These are phyloP conservation scores for Candida sanyaensis DNA, from an alignment of 1,139 yeast species.

Conservation along the genomic window DNA sequence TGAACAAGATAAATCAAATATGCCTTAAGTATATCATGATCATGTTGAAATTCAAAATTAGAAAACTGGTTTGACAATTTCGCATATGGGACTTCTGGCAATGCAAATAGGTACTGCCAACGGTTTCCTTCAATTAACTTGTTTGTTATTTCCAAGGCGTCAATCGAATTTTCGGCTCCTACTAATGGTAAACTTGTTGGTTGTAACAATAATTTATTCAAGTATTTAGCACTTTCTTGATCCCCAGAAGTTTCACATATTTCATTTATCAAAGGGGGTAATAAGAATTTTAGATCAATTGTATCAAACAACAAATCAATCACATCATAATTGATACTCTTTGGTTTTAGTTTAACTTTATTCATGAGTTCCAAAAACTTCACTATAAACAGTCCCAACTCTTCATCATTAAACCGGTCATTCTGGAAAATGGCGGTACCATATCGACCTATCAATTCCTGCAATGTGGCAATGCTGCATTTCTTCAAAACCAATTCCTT, in stretches of 20 bases:
- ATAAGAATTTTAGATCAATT: conserved; percentile 12
- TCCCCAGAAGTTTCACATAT: conserved; percentile 7
- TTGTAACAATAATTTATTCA: conserved; percentile 14
- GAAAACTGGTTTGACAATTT: conserved; percentile 21
- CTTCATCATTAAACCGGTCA: conserved; percentile 13
- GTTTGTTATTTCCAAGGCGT: conserved; percentile 62
- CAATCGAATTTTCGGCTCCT: conserved; percentile 70
- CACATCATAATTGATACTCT: conserved; percentile 8
- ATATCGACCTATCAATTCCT: conserved; percentile 81
- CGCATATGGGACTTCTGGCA: conserved; percentile 4
- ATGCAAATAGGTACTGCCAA: conserved; percentile 11
- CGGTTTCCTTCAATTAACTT: conserved; percentile 8
- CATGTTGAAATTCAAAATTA: conserved; percentile 25
- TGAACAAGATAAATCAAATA: conserved; percentile 19
- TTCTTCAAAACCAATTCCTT: conserved; percentile 72
- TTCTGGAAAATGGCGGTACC: conserved; percentile 32
- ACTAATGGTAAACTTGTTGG: conserved; percentile 3
- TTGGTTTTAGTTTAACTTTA: conserved; percentile 7
- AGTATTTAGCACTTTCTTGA: conserved; percentile 6
- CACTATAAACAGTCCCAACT: conserved; percentile 42
- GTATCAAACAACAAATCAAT: conserved; percentile 11
- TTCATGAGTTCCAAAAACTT: conserved; percentile 56
- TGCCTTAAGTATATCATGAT: conserved; percentile 34
- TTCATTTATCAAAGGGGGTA: conserved; percentile 7
- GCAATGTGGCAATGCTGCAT: conserved; percentile 85